A percentile compares a stretch with the other conserved stretches of the same genome.
These are phyloP conservation scores for Coemansia sp. DNA, from an alignment of 192 early-diverging fungal genomes.

Conservation along the genomic window DNA sequence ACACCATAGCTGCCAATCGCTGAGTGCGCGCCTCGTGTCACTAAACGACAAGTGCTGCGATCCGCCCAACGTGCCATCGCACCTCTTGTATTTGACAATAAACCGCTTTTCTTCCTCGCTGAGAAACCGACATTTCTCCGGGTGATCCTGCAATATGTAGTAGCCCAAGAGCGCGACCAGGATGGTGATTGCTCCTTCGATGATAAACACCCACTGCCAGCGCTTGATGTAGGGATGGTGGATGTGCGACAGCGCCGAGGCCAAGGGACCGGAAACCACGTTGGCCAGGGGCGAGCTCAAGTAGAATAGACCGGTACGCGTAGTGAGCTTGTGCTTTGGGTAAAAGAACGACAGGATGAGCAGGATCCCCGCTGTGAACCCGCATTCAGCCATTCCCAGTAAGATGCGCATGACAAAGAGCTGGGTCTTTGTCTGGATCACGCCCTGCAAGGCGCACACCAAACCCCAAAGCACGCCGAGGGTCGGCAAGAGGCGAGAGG, in stretches of 20 bases:
- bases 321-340: constrained; percentile 27
- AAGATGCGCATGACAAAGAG: constrained; percentile 41
- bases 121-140: constrained; percentile 43
- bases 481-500: constrained; percentile 38
- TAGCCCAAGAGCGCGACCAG: constrained; percentile 30
- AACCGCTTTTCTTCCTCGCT: constrained; percentile 35
- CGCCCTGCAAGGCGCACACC: constrained; percentile 45
- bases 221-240: constrained; percentile 38
- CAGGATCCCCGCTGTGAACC: constrained; percentile 40
- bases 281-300: constrained; percentile 44
- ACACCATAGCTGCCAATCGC: constrained; percentile 50
- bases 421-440: constrained; percentile 33
- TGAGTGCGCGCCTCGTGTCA: constrained; percentile 16
- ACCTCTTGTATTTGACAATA: constrained; percentile 28
- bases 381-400: constrained; percentile 47
- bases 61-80: constrained; percentile 42
- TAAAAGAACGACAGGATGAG: constrained; percentile 49
- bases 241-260: constrained; percentile 46
- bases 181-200: constrained; percentile 45
- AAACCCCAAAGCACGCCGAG: constrained; percentile 44
- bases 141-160: constrained; percentile 45
- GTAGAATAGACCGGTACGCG: constrained; percentile 34
- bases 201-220: constrained; percentile 55
- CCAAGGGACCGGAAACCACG: constrained; percentile 43
- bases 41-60: constrained; percentile 20